phyloP scores from a whole-genome alignment of 768 basidiomycete species.

The Tylopilus balloui region DNA sequence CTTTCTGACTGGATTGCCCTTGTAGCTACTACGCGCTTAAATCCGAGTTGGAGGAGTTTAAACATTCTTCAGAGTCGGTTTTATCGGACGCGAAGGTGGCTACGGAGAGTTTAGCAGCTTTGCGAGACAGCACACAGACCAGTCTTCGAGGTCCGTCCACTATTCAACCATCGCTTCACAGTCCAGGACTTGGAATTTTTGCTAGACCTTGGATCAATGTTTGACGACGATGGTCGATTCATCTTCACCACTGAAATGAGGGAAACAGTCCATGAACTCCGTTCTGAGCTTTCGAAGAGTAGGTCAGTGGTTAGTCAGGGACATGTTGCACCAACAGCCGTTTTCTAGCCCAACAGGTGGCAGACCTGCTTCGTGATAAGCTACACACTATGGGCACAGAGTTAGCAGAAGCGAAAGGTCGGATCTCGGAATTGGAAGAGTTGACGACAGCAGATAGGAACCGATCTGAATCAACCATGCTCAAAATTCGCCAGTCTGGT shows the following conservation, averaged over 20 bases:
- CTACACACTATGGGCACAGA: slow-evolving; percentile 40
- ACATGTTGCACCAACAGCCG: neutral
- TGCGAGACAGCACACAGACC: slow-evolving; percentile 19
- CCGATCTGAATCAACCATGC: slow-evolving; percentile 16
- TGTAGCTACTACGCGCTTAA: slow-evolving; percentile 30
- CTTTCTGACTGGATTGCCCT: neutral
- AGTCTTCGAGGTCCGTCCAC: slow-evolving; percentile 27
- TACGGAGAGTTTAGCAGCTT: slow-evolving; percentile 23
- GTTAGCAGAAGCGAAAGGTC: slow-evolving; percentile 39
- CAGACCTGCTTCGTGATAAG: slow-evolving; percentile 45
- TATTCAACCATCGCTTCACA: neutral
- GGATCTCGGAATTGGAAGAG: slow-evolving; percentile 37
- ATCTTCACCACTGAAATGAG: slow-evolving; percentile 24
- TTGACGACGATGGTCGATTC: slow-evolving; percentile 27
- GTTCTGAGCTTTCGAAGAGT: slow-evolving; percentile 35
- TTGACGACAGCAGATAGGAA: slow-evolving; percentile 19
- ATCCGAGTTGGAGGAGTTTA: slow-evolving; percentile 27
- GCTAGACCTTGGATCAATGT: slow-evolving; percentile 28
- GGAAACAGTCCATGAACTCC: slow-evolving; percentile 31
- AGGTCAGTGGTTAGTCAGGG: slow-evolving; percentile 5
- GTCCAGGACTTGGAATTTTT: neutral
- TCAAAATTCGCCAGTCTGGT: slow-evolving; percentile 27
- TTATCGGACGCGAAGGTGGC: slow-evolving; percentile 22
- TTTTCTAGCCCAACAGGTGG: slow-evolving; percentile 43
- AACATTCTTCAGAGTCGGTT: slow-evolving; percentile 21